A percentile compares a stretch with the other conserved stretches of the same genome.
These are phyloP conservation scores for Colletotrichum tabaci DNA, from an alignment of 2,329 filamentous ascomycete genomes.

Conservation along the genomic window DNA sequence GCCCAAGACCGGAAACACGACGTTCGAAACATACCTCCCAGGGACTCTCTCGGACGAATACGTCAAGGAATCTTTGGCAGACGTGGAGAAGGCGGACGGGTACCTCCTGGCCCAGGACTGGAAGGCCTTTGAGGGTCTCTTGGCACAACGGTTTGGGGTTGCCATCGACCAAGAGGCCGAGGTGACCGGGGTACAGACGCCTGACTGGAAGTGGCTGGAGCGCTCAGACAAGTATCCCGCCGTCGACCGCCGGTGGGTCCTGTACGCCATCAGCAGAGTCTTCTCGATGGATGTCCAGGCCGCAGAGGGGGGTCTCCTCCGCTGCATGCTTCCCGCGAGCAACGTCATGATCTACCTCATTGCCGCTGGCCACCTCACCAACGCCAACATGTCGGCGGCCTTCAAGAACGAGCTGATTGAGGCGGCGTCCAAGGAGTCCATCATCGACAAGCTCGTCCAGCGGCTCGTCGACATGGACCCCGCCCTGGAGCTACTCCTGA, in stretches of 20 bases:
- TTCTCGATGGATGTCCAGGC: conserved; percentile 66
- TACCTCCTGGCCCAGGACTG: conserved; percentile 63
- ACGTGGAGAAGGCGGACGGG: conserved; percentile 63
- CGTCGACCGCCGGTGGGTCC: conserved; percentile 76
- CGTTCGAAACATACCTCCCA: conserved; percentile 56
- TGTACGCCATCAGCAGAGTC: conserved; percentile 74
- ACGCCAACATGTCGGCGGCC: conserved; percentile 71
- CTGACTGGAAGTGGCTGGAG: conserved; percentile 67
- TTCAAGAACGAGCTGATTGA: conserved; percentile 66
- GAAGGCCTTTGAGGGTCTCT: conserved; percentile 63
- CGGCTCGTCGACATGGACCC: conserved; percentile 77
- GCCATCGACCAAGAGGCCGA: conserved; percentile 43
- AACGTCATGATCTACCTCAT: conserved; percentile 72
- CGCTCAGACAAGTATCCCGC: conserved; percentile 62
- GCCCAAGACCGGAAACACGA: conserved; percentile 32
- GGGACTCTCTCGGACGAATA: conserved; percentile 67
- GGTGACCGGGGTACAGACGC: conserved; percentile 44
- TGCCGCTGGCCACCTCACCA: conserved; percentile 72
- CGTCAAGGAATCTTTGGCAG: conserved; percentile 60
- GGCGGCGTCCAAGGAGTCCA: conserved; percentile 52
- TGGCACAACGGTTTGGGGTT: conserved; percentile 62
- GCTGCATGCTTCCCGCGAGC: conserved; percentile 64
- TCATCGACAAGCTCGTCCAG: conserved; percentile 72
- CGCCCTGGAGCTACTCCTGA: conserved; percentile 76
- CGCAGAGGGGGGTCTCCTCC: conserved; percentile 49